Conservation (phyloP, 441 rosid species). For the Brassica balearica region DNA sequence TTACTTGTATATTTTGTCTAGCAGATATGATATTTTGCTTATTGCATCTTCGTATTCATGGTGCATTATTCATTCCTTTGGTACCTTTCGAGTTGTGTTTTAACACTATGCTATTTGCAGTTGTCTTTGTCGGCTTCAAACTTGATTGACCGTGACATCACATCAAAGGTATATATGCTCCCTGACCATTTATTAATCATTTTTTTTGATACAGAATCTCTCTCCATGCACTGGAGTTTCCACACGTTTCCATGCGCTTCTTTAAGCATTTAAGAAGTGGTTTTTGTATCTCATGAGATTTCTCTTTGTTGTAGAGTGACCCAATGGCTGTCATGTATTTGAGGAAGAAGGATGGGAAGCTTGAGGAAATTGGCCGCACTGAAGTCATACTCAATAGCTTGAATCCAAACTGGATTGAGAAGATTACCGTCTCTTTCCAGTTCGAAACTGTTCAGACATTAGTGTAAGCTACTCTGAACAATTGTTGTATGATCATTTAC, state of each 20-base stretch:
- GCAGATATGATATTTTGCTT: background rate
- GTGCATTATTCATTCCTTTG: background rate
- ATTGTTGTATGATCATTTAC: constrained; percentile 5
- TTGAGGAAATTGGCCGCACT: constrained; percentile 87
- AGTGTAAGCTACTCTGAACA: constrained; percentile 53
- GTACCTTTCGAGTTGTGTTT: background rate
- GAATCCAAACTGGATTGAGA: constrained; percentile 81
- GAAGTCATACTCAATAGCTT: constrained; percentile 76
- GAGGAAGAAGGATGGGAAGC: constrained; percentile 65
- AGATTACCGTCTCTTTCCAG: constrained; percentile 70
- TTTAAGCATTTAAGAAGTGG: background rate
- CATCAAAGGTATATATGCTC: constrained; percentile 63
- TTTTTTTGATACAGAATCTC: background rate
- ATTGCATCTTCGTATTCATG: background rate
- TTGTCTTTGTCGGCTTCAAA: constrained; percentile 74
- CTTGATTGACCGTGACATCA: constrained; percentile 68
- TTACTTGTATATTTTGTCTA: background rate
- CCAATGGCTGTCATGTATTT: constrained; percentile 73
- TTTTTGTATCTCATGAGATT: constrained; percentile 2
- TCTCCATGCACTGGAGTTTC: background rate
- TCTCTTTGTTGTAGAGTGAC: constrained; percentile 65
- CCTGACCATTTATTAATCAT: background rate
- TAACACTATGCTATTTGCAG: constrained; percentile 49
- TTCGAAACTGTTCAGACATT: constrained; percentile 80
- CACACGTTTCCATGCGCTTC: background rate